Percentiles rank a stretch among this genome's conserved stretches.
phyloP scores from a whole-genome alignment of 352 stramenopile genomes.

The Saprolegnia parasitica region DNA sequence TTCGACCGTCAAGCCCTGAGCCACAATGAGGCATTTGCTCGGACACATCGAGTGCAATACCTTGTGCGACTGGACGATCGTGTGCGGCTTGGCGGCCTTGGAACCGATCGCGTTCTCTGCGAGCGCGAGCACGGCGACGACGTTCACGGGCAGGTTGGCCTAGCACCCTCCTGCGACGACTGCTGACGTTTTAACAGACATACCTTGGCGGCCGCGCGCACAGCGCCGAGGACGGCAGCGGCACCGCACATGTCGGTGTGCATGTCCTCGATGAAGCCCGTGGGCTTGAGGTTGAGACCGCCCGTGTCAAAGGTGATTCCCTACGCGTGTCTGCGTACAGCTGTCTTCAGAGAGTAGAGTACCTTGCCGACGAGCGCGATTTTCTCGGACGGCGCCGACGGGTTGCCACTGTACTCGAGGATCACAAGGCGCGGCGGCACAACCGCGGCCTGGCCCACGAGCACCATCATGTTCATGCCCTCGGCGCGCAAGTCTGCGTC shows the following conservation, averaged over 20 bases:
- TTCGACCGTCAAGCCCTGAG: conserved; percentile 79
- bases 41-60: conserved; percentile 24
- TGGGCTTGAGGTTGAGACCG: conserved; percentile 93
- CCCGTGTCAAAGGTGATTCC: conserved; percentile 94
- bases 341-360: neutral
- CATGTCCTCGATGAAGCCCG: conserved; percentile 88
- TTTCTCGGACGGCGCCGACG: conserved; percentile 48
- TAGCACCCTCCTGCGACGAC: conserved; percentile 31
- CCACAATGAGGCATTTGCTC: neutral
- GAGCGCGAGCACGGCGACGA: conserved; percentile 68
- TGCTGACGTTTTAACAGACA: no score
- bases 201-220: conserved; percentile 54
- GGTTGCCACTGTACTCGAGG: conserved; percentile 73
- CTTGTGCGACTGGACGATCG: conserved; percentile 87
- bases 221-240: conserved; percentile 75
- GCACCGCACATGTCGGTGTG: conserved; percentile 91
- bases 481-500: conserved; percentile 65
- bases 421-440: conserved; percentile 77
- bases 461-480: conserved; percentile 83
- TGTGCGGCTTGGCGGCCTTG: conserved; percentile 82
- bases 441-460: conserved; percentile 68
- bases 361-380: conserved; percentile 88
- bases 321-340: neutral
- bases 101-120: conserved; percentile 83
- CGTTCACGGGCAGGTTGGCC: conserved; percentile 70